phyloP scores from a whole-genome alignment of 1,139 yeast genomes.

The Chernovozyma aurita region DNA sequence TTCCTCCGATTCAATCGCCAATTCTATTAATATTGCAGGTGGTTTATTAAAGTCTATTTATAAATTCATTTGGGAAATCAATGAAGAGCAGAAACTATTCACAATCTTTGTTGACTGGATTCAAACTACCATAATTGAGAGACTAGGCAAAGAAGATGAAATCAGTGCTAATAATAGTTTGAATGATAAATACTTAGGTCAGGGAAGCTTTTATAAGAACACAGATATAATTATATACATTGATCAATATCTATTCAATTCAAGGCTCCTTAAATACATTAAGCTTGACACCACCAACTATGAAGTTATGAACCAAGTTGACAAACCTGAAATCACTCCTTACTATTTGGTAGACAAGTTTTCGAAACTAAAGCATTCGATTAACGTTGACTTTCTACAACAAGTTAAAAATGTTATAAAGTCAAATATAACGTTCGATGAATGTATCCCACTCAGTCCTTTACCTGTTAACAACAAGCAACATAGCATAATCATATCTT shows the following conservation, averaged over 20 bases:
- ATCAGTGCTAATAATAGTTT: slow-evolving; percentile 19
- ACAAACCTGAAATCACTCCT: not conserved
- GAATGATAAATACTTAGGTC: slow-evolving; percentile 6
- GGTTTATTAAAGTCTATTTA: slow-evolving; percentile 32
- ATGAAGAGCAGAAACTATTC: slow-evolving; percentile 50
- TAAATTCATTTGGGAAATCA: slow-evolving; percentile 41
- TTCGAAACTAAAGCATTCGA: slow-evolving; percentile 7
- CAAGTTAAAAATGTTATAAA: slow-evolving; percentile 14
- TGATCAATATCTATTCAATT: slow-evolving; percentile 21
- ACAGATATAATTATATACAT: slow-evolving; percentile 29
- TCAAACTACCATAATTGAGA: slow-evolving; percentile 31
- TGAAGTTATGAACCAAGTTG: not conserved
- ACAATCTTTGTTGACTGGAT: slow-evolving; percentile 50
- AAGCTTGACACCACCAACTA: slow-evolving; percentile 12
- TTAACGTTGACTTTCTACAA: slow-evolving; percentile 10
- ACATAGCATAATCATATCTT: not conserved
- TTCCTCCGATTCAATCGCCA: slow-evolving; percentile 18
- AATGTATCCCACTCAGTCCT: slow-evolving; percentile 4
- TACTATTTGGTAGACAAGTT: slow-evolving; percentile 9
- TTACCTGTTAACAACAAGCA: not conserved
- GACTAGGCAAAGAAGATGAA: slow-evolving; percentile 33
- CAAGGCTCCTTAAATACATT: slow-evolving; percentile 18
- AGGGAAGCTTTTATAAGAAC: slow-evolving; percentile 15
- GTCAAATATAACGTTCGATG: slow-evolving; percentile 8
- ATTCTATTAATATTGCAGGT: slow-evolving; percentile 25